Conservation (phyloP, 805 yeast genomes). For the Tetrapisispora phaffii region DNA sequence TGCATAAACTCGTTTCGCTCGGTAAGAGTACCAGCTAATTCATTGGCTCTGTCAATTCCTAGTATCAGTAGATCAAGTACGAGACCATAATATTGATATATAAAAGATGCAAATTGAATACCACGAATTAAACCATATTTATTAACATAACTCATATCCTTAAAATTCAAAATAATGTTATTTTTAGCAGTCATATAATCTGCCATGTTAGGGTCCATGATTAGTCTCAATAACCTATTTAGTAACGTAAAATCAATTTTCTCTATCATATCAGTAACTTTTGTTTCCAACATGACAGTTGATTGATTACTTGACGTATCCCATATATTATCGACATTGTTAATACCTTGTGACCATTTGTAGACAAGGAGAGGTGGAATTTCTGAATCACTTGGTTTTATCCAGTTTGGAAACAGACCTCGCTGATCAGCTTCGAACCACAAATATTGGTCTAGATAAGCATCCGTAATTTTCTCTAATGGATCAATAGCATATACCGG, state of each 20-base stretch:
- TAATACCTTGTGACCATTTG: slow-evolving; percentile 90
- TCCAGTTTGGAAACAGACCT: slow-evolving; percentile 87
- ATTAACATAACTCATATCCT: slow-evolving; percentile 92
- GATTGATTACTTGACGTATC: slow-evolving; percentile 61
- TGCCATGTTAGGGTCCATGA: slow-evolving; percentile 85
- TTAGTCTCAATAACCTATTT: slow-evolving; percentile 67
- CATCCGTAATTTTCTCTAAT: slow-evolving; percentile 89
- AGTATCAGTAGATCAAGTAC: slow-evolving; percentile 70
- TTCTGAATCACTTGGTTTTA: slow-evolving; percentile 89
- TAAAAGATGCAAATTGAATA: slow-evolving; percentile 79
- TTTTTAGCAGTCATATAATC: slow-evolving; percentile 90
- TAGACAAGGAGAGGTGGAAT: slow-evolving; percentile 86
- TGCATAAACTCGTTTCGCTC: slow-evolving; percentile 73
- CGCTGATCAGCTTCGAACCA: slow-evolving; percentile 94
- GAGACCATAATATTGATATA: slow-evolving; percentile 83
- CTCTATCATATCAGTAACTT: slow-evolving; percentile 61
- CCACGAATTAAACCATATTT: slow-evolving; percentile 84
- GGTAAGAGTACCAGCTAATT: slow-evolving; percentile 69
- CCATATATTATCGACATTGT: slow-evolving; percentile 74
- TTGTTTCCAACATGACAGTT: slow-evolving; percentile 75
- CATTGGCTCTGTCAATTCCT: slow-evolving; percentile 80
- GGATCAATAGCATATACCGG: slow-evolving; percentile 90
- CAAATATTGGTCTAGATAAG: slow-evolving; percentile 86
- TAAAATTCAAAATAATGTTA: slow-evolving; percentile 70
- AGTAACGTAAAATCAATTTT: slow-evolving; percentile 81